Evolutionary conservation across 2,329 filamentous ascomycete species (phyloP).

Genomic region (Juglanconis juglandina): DNA sequence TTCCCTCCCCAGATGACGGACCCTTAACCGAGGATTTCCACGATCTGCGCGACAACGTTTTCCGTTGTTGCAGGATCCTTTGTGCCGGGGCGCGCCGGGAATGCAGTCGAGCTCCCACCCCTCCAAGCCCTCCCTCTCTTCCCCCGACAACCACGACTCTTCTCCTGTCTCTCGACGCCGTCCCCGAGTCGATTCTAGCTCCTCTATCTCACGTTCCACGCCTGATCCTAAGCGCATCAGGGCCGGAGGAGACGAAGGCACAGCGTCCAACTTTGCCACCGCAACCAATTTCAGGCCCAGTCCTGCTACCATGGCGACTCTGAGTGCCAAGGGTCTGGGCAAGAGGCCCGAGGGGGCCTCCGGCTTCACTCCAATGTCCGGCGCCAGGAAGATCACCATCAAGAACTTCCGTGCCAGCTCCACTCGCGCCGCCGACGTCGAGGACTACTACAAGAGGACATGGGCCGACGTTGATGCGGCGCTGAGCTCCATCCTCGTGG

Average conservation of each 20-base stretch:
- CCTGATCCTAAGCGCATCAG: slow-evolving; percentile 30
- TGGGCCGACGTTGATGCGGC: slow-evolving; percentile 73
- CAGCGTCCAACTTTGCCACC: background rate
- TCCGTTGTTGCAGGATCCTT: slow-evolving; percentile 13
- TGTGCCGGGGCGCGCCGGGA: slow-evolving; percentile 11
- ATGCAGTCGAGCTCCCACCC: slow-evolving; percentile 17
- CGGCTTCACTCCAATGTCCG: slow-evolving; percentile 68
- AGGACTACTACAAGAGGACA: slow-evolving; percentile 73
- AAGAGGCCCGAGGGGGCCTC: slow-evolving; percentile 36
- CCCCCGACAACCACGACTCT: slow-evolving; percentile 9
- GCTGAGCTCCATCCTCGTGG: slow-evolving; percentile 68
- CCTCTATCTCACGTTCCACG: slow-evolving; percentile 11
- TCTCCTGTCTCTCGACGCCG: slow-evolving; percentile 20
- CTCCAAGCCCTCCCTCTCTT: slow-evolving; percentile 2
- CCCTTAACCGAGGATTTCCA: background rate
- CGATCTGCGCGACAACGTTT: slow-evolving; percentile 10
- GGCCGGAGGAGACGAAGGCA: slow-evolving; percentile 17
- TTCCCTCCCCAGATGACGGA: background rate
- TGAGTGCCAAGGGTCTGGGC: slow-evolving; percentile 32
- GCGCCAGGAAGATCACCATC: slow-evolving; percentile 83
- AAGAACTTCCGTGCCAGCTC: slow-evolving; percentile 76
- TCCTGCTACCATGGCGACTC: slow-evolving; percentile 13
- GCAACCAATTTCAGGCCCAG: background rate
- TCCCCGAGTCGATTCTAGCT: slow-evolving; percentile 28
- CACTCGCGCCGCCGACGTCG: slow-evolving; percentile 57